phyloP scores from a whole-genome alignment of 106 monocot species.

The Phalaenopsis equestris region DNA sequence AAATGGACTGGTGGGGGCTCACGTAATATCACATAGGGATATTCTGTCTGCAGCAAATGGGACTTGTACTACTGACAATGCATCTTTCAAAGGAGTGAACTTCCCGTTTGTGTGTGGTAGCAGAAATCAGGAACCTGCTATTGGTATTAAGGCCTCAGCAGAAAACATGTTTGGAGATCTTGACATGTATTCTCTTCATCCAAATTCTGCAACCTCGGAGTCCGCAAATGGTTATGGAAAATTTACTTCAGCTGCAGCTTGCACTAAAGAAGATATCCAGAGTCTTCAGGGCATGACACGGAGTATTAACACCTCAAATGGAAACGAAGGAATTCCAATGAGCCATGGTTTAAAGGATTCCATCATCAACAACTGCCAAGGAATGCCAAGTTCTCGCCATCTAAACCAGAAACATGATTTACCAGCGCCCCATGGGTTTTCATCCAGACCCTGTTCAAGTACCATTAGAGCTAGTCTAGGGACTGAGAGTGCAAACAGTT shows the following conservation, averaged over 20 bases:
- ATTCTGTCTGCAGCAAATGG: background rate
- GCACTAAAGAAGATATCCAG: background rate
- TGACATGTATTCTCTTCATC: background rate
- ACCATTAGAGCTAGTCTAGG: constrained; percentile 7
- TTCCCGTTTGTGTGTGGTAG: constrained; percentile 10
- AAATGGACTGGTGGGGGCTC: constrained; percentile 8
- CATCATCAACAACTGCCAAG: constrained; percentile 3
- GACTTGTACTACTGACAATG: constrained; percentile 4
- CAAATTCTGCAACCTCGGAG: constrained; percentile 7
- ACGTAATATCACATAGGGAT: constrained; percentile 10
- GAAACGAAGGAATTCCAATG: background rate
- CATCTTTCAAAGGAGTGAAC: constrained; percentile 12
- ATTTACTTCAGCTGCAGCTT: constrained; percentile 6
- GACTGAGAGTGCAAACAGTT: constrained; percentile 3
- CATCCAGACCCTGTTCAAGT: constrained; percentile 8
- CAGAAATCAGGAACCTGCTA: constrained; percentile 3
- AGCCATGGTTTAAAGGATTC: constrained; percentile 4
- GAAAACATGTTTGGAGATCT: background rate
- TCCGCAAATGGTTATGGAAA: constrained; percentile 10
- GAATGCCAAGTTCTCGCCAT: constrained; percentile 5
- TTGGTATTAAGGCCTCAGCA: constrained; percentile 6
- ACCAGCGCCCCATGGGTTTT: constrained; percentile 8
- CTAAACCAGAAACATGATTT: constrained; percentile 11
- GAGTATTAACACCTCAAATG: background rate
- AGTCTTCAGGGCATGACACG: background rate